Conservation (phyloP, 2,329 filamentous ascomycete species). For the Fusarium sp. region DNA sequence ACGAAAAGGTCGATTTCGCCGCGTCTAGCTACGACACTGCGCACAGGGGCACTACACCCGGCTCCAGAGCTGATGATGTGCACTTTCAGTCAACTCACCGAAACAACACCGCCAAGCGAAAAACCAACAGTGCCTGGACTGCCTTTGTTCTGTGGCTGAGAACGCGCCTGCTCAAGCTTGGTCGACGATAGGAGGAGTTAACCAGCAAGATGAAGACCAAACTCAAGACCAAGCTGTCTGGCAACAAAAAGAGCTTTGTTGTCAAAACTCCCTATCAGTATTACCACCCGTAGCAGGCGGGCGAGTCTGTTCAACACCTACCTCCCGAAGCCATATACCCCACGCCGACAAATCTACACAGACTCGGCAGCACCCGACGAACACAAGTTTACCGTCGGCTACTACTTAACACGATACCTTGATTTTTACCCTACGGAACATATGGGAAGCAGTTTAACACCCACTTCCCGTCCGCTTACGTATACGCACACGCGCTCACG, state of each 20-base stretch:
- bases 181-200: conserved; percentile 52
- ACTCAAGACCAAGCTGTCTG: conserved; percentile 26
- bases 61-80: conserved; percentile 55
- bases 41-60: conserved; percentile 46
- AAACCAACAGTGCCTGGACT: conserved; percentile 72
- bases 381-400: conserved; percentile 14
- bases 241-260: conserved; percentile 24
- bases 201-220: conserved; percentile 37
- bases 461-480: conserved; percentile 23
- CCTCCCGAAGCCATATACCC: conserved; percentile 32
- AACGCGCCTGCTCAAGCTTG: conserved; percentile 61
- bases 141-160: conserved; percentile 73
- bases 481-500: conserved; percentile 33
- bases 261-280: conserved; percentile 24
- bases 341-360: conserved; percentile 18
- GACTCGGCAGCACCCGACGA: conserved; percentile 12
- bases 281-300: conserved; percentile 16
- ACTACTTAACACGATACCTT: conserved; percentile 16
- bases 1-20: conserved; percentile 60
- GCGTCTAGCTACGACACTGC: conserved; percentile 61
- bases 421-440: conserved; percentile 13
- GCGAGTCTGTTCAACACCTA: conserved; percentile 11
- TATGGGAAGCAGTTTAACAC: conserved; percentile 20
- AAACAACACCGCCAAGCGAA: conserved; percentile 65
- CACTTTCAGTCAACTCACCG: conserved; percentile 58